Percentiles rank a stretch among this genome's conserved stretches.
Evolutionary conservation across 768 basidiomycete species (phyloP).

Genomic region (Auricularia sp.): DNA sequence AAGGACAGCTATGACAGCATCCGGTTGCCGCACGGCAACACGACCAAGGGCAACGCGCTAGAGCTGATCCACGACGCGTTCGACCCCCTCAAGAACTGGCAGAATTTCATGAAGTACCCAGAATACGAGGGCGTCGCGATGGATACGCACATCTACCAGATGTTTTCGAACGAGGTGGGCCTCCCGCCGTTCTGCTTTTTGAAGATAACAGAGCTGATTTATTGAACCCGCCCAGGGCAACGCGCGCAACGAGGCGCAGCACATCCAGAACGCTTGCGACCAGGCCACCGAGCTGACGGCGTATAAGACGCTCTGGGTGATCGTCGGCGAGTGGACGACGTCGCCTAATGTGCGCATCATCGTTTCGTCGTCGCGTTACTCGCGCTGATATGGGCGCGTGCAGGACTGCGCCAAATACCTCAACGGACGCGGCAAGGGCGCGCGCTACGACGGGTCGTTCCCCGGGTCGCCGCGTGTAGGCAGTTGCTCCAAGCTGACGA

Average conservation of each 20-base stretch:
- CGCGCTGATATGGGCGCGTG: too few relatives aligned
- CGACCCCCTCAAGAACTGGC: constrained; percentile 11
- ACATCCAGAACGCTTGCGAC: constrained; percentile 9
- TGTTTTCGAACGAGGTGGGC: neutral
- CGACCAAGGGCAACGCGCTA: constrained; percentile 8
- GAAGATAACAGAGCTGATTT: constrained; percentile 6
- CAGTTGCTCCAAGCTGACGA: constrained; percentile 19
- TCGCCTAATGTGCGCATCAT: constrained; percentile 57
- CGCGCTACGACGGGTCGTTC: constrained; percentile 20
- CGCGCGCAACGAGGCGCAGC: constrained; percentile 1
- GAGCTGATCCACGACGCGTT: constrained; percentile 14
- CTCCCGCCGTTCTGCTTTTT: constrained; percentile 1
- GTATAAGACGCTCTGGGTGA: constrained; percentile 21
- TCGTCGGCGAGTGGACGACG: constrained; percentile 63
- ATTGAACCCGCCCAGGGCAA: neutral
- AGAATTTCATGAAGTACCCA: constrained; percentile 8
- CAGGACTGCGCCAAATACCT: constrained; percentile 25
- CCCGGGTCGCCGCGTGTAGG: constrained; percentile 19
- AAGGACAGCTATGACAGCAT: constrained; percentile 9
- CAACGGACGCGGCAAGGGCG: constrained; percentile 24
- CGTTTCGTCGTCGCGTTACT: neutral
- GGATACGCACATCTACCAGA: constrained; percentile 9
- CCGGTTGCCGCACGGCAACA: constrained; percentile 3
- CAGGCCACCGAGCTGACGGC: constrained; percentile 3
- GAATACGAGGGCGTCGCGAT: constrained; percentile 12